Conservation (phyloP, 2,329 filamentous ascomycete genomes). For the Domatiomyces catenatus region DNA sequence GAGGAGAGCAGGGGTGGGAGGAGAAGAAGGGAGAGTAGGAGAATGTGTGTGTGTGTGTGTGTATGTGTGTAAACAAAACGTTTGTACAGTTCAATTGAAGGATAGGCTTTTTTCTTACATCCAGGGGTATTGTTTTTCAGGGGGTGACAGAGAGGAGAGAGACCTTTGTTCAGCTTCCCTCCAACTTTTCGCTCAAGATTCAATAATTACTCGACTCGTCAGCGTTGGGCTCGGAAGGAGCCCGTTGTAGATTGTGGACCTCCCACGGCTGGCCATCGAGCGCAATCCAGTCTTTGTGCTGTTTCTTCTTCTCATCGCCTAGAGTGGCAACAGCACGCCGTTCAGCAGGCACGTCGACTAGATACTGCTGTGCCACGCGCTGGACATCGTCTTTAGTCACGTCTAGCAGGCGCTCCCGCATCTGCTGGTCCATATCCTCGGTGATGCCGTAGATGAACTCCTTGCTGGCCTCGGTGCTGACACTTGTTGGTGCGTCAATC, state of each 20-base stretch:
- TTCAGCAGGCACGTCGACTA: slow-evolving; percentile 51
- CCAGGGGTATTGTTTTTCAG: slow-evolving; percentile 8
- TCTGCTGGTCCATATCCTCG: slow-evolving; percentile 73
- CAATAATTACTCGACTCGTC: neutral
- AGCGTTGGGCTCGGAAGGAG: slow-evolving; percentile 3
- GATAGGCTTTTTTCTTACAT: neutral
- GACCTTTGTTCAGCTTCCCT: slow-evolving; percentile 8
- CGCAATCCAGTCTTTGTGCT: slow-evolving; percentile 33
- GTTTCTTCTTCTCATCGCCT: slow-evolving; percentile 52
- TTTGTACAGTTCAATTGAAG: slow-evolving; percentile 6
- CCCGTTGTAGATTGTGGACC: slow-evolving; percentile 12
- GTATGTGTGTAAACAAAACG: no score
- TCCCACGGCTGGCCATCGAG: slow-evolving; percentile 11
- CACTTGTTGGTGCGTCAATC: slow-evolving; percentile 73
- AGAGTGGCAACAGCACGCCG: slow-evolving; percentile 54
- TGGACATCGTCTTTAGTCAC: slow-evolving; percentile 68
- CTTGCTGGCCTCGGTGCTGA: slow-evolving; percentile 75
- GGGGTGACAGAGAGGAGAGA: slow-evolving; percentile 10
- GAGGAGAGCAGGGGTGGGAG: slow-evolving; percentile 26
- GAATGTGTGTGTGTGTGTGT: no score
- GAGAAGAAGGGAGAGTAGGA: slow-evolving; percentile 4
- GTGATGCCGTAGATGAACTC: slow-evolving; percentile 74
- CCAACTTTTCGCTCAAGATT: neutral
- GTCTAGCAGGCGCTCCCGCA: slow-evolving; percentile 72
- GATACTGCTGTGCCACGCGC: slow-evolving; percentile 63